Conservation (phyloP, 2,329 filamentous ascomycete species). For the Cladorrhinum sp. region DNA sequence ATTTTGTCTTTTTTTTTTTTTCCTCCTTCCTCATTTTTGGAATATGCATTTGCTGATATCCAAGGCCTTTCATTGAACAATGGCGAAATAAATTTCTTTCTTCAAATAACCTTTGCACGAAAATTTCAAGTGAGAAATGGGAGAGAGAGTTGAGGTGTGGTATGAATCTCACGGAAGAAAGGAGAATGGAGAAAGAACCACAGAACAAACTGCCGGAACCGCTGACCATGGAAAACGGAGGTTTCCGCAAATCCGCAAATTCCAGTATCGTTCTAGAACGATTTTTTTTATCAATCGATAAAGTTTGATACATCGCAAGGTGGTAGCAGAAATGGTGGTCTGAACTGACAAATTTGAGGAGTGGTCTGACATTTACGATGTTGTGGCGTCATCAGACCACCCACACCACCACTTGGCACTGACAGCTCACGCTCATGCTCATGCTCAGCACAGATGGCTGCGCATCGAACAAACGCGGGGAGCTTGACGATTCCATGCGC, state of each 20-base stretch:
- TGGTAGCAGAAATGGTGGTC: not conserved
- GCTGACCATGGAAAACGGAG: not conserved
- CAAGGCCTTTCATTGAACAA: too few relatives aligned
- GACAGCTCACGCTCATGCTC: not conserved
- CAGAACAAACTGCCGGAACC: not conserved
- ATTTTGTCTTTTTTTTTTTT: not conserved
- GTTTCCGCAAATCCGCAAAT: not conserved
- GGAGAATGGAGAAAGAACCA: not conserved
- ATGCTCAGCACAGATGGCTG: too few relatives aligned
- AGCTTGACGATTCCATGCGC: not conserved
- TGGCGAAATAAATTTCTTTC: too few relatives aligned
- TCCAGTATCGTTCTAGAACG: not conserved
- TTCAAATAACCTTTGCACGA: too few relatives aligned
- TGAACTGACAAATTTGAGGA: not conserved
- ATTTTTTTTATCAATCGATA: not conserved
- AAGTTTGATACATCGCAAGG: not conserved
- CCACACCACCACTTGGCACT: not conserved
- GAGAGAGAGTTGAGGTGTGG: too few relatives aligned
- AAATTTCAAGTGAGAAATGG: too few relatives aligned
- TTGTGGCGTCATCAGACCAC: conserved; percentile 9
- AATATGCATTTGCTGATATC: not conserved
- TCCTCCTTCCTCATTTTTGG: not conserved
- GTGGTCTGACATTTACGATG: conserved; percentile 8
- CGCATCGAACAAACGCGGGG: too few relatives aligned
- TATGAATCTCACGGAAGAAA: too few relatives aligned